Evolutionary conservation across 2,329 filamentous ascomycete species (phyloP).

Genomic region (Dactylella cylindrospora): DNA sequence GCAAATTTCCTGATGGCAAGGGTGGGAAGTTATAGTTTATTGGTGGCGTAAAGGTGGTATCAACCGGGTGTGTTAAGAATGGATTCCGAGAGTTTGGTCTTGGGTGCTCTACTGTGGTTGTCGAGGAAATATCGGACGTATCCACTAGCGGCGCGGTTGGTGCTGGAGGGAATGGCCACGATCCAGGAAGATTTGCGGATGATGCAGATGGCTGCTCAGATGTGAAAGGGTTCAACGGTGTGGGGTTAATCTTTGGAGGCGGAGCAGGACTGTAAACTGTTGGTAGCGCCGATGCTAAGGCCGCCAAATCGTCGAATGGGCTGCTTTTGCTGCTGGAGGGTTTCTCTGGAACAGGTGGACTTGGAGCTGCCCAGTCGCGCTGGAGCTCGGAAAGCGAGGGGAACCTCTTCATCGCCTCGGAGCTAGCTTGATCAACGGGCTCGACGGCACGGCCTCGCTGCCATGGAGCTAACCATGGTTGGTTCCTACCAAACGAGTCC

Average conservation of each 20-base stretch:
- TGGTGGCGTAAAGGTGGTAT: constrained; percentile 35
- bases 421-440: constrained; percentile 20
- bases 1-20: constrained; percentile 34
- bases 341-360: constrained; percentile 2
- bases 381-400: constrained; percentile 46
- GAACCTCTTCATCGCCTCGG: constrained; percentile 46
- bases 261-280: too few species aligned
- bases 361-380: constrained; percentile 8
- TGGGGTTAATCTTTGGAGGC: not conserved
- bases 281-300: constrained; percentile 17
- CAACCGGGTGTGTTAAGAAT: constrained; percentile 35
- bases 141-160: constrained; percentile 27
- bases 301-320: constrained; percentile 29
- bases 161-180: constrained; percentile 35
- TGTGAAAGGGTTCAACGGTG: constrained; percentile 27
- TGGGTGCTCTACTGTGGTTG: constrained; percentile 1
- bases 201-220: constrained; percentile 9
- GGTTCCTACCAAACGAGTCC: constrained; percentile 30
- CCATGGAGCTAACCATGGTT: constrained; percentile 39
- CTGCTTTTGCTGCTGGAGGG: constrained; percentile 14
- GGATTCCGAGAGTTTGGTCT: constrained; percentile 35
- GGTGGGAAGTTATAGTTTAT: constrained; percentile 36
- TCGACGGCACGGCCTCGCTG: constrained; percentile 12
- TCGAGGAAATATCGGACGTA: constrained; percentile 29
- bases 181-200: constrained; percentile 19